Base-by-base conservation (phyloP, 2,329 filamentous ascomycete genomes). In the Diaporthe citrichinensis region DNA sequence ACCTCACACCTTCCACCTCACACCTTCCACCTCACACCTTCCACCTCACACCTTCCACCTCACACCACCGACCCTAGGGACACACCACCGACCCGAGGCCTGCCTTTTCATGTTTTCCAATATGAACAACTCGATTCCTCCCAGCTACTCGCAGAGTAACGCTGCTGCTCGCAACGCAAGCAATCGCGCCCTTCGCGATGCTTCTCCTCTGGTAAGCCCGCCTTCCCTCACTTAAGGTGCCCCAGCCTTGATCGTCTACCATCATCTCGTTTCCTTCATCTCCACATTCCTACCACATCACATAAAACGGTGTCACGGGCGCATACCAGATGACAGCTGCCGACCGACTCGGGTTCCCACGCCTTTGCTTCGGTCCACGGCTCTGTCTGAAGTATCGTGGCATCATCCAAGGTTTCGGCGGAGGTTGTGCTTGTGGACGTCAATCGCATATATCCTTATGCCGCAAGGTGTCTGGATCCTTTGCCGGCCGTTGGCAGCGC, bases 341-440 rank as follows among this genome's bases (percentile, higher is more conserved):
- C 28, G 53, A 34, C 25, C 3, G 53, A 57, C 25, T 31, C 8
- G 53, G 53, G 25, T 31, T 31, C 3, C 12, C 15, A 57, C 53
- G 53, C 53, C 53, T 15, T 34, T 57, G 53, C 53, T 57, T 57
- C 53, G 53, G 53, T 57, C 53, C 15, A 57, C 28, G 53, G 28
- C 53, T 31, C 53, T 57, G 53, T 4, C 53, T 31, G 23, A 34
- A 31, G 53, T 57, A 57, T 57, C 28, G 53, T 34, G 53, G 53
- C 53, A 34, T 34, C 25, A 57, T 23, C 53, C 53, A 9, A 28
- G 10, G 51, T 12, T 25, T 25, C 17, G 51, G 53, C 28, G 20
- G 14, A 5, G 53, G 25, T 57, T 57, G 53, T 34, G 53, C 25
- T 31, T 31, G 53, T 57, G 53, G 53, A 31, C 53, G 25, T 57